A percentile compares a stretch with the other conserved stretches of the same genome.
Evolutionary conservation across 2,329 filamentous ascomycete genomes (phyloP).

Genomic region (Nigrospora sphaerica): DNA sequence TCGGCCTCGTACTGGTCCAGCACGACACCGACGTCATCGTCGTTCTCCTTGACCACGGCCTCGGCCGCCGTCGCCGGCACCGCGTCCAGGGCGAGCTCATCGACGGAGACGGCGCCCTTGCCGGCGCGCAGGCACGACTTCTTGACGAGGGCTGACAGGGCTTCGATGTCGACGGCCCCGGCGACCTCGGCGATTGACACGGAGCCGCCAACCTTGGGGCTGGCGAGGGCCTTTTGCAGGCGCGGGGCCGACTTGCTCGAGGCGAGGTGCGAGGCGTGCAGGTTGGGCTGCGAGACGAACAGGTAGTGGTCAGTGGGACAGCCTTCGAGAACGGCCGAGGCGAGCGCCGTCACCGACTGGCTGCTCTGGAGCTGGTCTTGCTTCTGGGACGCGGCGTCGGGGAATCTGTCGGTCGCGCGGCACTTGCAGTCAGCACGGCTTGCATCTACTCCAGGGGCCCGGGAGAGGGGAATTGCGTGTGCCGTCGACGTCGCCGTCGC

Average conservation of each 20-base stretch:
- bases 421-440: conserved; percentile 13
- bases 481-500: not conserved
- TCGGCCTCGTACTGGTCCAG: conserved; percentile 29
- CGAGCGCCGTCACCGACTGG: conserved; percentile 32
- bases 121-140: conserved; percentile 33
- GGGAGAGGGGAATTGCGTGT: conserved; percentile 6
- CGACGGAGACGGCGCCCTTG: conserved; percentile 28
- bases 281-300: conserved; percentile 68
- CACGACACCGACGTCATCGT: conserved; percentile 43
- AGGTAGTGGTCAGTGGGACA: conserved; percentile 75
- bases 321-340: conserved; percentile 46
- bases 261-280: conserved; percentile 63
- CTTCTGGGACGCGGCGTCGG: conserved; percentile 24
- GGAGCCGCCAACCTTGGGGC: conserved; percentile 26
- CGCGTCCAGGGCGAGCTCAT: conserved; percentile 32
- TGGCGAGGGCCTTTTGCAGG: conserved; percentile 35
- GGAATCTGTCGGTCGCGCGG: conserved; percentile 2
- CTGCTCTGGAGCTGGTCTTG: conserved; percentile 42
- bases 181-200: conserved; percentile 52
- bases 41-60: conserved; percentile 35
- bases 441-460: not conserved
- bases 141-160: conserved; percentile 36
- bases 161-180: conserved; percentile 35
- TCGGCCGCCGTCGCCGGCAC: conserved; percentile 25
- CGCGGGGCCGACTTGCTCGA: conserved; percentile 38